A percentile compares a stretch with the other conserved stretches of the same genome.
Conservation (phyloP, 1,284 basidiomycete species). For the Malassezia obtusa region DNA sequence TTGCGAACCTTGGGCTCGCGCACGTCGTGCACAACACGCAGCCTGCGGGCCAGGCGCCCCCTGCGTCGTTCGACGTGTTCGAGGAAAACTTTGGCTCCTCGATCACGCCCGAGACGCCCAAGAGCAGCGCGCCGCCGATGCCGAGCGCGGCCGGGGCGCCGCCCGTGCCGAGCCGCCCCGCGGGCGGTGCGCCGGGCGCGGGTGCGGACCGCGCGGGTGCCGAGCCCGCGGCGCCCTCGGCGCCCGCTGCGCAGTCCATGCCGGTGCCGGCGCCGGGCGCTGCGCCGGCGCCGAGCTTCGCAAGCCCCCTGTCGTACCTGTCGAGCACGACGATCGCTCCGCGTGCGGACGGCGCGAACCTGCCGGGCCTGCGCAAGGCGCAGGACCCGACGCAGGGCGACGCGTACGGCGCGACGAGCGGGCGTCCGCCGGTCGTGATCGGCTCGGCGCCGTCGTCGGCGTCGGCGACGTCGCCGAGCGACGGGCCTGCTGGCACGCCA, state of each 20-base stretch:
- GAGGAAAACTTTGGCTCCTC: slow-evolving; percentile 35
- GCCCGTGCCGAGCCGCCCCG: no score
- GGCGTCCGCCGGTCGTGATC: background rate
- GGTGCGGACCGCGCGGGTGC: no score
- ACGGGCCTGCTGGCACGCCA: background rate
- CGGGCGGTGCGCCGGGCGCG: no score
- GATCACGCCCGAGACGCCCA: background rate
- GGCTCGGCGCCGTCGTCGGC: background rate
- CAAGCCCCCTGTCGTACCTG: background rate
- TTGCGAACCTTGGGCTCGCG: slow-evolving; percentile 37
- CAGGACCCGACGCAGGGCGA: background rate
- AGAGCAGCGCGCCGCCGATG: background rate
- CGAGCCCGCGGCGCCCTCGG: no score
- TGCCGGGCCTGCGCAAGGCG: background rate
- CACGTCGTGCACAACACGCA: slow-evolving; percentile 22
- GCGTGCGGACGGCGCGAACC: background rate
- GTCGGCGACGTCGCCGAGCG: background rate
- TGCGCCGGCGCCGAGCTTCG: background rate
- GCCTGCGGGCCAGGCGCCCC: background rate
- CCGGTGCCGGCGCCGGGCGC: background rate
- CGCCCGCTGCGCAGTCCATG: background rate
- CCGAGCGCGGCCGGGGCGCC: background rate
- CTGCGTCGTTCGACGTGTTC: slow-evolving; percentile 18
- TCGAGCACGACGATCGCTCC: background rate
- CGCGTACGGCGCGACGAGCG: background rate